Evolutionary conservation across 352 stramenopile genomes (phyloP).

Genomic region (Globisporangium irregulare): DNA sequence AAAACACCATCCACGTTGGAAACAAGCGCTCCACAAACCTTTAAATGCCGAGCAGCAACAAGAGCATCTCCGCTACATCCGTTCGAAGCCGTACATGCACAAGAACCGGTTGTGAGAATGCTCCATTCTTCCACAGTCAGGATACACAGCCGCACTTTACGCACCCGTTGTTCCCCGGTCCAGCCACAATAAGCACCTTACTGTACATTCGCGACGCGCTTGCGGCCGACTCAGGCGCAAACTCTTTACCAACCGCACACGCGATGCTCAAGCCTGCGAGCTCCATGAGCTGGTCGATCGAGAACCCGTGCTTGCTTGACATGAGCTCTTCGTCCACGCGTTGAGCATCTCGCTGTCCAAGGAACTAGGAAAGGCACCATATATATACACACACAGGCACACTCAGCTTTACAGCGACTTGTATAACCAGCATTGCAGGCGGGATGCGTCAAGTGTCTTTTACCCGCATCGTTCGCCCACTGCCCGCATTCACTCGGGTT

Average conservation of each 20-base stretch:
- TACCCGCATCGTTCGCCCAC: constrained; percentile 12
- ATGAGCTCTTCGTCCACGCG: constrained; percentile 91
- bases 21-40: constrained; percentile 34
- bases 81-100: not conserved
- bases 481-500: not conserved
- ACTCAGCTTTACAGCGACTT: not conserved
- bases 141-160: not conserved
- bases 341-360: constrained; percentile 72
- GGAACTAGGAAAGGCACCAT: constrained; percentile 32
- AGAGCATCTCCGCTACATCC: constrained; percentile 92
- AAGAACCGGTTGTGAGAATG: not conserved
- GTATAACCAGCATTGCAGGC: not conserved
- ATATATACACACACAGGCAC: not conserved
- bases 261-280: constrained; percentile 96
- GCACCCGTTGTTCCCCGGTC: constrained; percentile 98
- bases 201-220: constrained; percentile 15
- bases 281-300: constrained; percentile 99
- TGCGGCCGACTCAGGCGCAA: constrained; percentile 17
- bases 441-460: not conserved
- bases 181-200: constrained; percentile 91
- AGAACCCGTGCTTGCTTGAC: constrained; percentile 83
- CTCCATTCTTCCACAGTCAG: not conserved
- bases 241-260: constrained; percentile 83
- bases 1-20: not conserved
- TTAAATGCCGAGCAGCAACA: constrained; percentile 96